These are phyloP conservation scores for Trichoderma sp. DNA, from an alignment of 2,329 filamentous ascomycete species.

Conservation along the genomic window DNA sequence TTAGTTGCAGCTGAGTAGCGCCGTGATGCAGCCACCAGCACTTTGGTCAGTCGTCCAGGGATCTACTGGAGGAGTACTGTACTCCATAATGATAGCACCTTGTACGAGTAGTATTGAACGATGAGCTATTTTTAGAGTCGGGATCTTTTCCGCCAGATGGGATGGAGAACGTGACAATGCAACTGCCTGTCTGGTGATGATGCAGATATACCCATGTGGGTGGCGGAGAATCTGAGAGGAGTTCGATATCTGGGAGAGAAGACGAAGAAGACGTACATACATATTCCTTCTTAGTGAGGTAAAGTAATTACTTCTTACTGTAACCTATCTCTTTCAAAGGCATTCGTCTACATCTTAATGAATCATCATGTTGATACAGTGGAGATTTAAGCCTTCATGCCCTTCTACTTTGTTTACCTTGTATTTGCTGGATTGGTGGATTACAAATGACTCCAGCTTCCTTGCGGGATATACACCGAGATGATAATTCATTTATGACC, in stretches of 20 bases:
- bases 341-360: background rate
- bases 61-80: background rate
- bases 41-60: background rate
- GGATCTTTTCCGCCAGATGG: background rate
- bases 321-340: too few relatives aligned
- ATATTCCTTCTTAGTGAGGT: background rate
- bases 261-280: background rate
- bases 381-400: background rate
- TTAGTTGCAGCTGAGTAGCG: slow-evolving; percentile 3
- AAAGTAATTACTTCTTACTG: too few relatives aligned
- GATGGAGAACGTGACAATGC: background rate
- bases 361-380: background rate
- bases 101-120: background rate
- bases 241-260: background rate
- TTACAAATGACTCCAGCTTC: background rate
- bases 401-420: background rate
- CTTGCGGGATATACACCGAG: background rate
- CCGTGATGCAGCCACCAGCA: background rate
- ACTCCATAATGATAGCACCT: background rate
- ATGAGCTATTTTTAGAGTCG: background rate
- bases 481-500: background rate
- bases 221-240: background rate
- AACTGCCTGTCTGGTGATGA: background rate
- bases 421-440: background rate
- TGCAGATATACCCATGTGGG: background rate